Evolutionary conservation across 1,284 basidiomycete species (phyloP), one percentile per base, ranked within the genome.

Genomic region (Tremellales sp.): DNA sequence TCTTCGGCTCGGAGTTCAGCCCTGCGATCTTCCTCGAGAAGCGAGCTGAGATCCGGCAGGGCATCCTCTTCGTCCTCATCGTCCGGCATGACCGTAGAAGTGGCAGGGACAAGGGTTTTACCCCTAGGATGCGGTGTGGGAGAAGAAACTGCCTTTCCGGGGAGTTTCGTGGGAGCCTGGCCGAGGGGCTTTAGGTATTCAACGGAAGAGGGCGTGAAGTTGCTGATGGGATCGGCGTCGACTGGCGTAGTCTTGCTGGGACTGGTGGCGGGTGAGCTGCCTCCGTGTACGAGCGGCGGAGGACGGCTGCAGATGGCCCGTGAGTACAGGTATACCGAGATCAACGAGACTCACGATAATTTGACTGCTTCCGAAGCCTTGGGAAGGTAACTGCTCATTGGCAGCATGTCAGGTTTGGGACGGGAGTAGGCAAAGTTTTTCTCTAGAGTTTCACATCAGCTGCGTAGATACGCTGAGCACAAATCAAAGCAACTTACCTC

Each of bases 191-290:
- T n/a, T n/a, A n/a, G n/a, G n/a, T n/a, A n/a, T n/a, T n/a, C n/a
- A n/a, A n/a, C n/a, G n/a, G n/a, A n/a, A n/a, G n/a, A n/a, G 1
- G 63, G 63, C 1, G 65, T 64, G 33, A 63, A 64, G 6, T 47
- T 51, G 5, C 48, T 45, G 12, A 68, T 68, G 14, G 61, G 60
- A 29, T 66, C 66, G 9, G 54, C n/a, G n/a, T n/a, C n/a, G n/a
- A n/a, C 45, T 1, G 58, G 54, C 1, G 57, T 55, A 5, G 24
- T 39, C 1, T 59, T 54, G 9, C 38, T 19, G 10, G 56, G 54
- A 40, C 51, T 57, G 3, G 58, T 45, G 6, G 42, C 21, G 5
- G 52, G 53, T 7, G 58, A 61, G 12, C 35, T n/a, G n/a, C n/a
- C n/a, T n/a, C n/a, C 38, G 19, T 42, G 39, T 3, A 22, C 35